Conservation (phyloP, 148 eudicot genomes). For the Amaranthus palmeri region DNA sequence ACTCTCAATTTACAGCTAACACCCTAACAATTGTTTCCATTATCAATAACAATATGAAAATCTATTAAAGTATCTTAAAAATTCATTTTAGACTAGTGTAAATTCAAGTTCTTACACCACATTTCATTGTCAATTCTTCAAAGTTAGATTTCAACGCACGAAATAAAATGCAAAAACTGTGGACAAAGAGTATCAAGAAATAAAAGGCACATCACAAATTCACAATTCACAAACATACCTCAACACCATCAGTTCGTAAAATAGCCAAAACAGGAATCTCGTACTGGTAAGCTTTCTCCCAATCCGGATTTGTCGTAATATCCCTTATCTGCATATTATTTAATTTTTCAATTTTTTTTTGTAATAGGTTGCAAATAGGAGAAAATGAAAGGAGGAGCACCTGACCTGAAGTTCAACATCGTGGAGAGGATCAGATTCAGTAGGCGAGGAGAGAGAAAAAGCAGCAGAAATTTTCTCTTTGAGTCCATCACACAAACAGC, state of each 20-base stretch:
- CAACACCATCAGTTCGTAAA: conserved; percentile 67
- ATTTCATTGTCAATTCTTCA: too few relatives aligned
- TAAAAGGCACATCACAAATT: too few relatives aligned
- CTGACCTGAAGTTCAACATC: conserved; percentile 55
- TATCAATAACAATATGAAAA: too few relatives aligned
- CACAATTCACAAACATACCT: conserved; percentile 34
- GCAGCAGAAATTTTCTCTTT: conserved; percentile 77
- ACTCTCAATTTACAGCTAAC: too few relatives aligned
- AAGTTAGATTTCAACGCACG: too few relatives aligned
- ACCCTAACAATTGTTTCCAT: too few relatives aligned
- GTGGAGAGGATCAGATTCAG: conserved; percentile 34
- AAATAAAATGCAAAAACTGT: too few relatives aligned
- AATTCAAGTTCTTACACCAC: too few relatives aligned
- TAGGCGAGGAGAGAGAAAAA: conserved; percentile 38
- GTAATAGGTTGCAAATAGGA: not conserved
- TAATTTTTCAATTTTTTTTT: not conserved
- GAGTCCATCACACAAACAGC: conserved; percentile 94
- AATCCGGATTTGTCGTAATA: conserved; percentile 79
- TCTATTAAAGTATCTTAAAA: too few relatives aligned
- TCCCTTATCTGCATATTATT: conserved; percentile 54
- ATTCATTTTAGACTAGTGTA: too few relatives aligned
- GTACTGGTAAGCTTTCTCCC: conserved; percentile 91
- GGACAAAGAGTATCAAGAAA: too few relatives aligned
- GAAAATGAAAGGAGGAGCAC: not conserved
- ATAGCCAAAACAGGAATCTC: conserved; percentile 88